phyloP scores from a whole-genome alignment of 495 filamentous ascomycete genomes.

The Evernia prunastri region DNA sequence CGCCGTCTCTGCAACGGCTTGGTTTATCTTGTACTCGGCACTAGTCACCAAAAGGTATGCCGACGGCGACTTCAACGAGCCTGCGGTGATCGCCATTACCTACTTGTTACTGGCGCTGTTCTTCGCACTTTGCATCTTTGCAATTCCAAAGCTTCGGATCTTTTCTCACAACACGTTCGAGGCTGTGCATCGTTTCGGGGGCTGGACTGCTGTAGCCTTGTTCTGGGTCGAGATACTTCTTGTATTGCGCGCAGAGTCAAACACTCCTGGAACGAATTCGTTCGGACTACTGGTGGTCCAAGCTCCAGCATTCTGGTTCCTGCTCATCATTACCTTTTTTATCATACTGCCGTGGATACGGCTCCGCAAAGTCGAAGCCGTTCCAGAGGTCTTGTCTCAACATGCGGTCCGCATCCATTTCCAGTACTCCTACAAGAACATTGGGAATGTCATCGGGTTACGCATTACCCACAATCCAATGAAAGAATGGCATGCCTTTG shows the following conservation, averaged over 20 bases:
- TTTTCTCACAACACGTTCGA: slow-evolving; percentile 50
- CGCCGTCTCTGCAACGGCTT: slow-evolving; percentile 58
- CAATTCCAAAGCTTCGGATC: slow-evolving; percentile 25
- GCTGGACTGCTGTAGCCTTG: slow-evolving; percentile 45
- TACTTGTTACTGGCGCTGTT: slow-evolving; percentile 24
- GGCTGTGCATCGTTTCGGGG: slow-evolving; percentile 49
- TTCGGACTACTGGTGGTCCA: slow-evolving; percentile 41
- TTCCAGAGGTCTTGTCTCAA: slow-evolving; percentile 55
- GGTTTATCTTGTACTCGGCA: slow-evolving; percentile 58
- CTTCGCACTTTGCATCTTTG: slow-evolving; percentile 27
- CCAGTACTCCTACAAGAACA: slow-evolving; percentile 40
- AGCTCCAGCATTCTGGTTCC: slow-evolving; percentile 63
- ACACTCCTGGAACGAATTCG: slow-evolving; percentile 26
- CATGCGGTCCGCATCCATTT: slow-evolving; percentile 67
- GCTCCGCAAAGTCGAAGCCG: slow-evolving; percentile 50
- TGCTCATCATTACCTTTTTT: slow-evolving; percentile 51
- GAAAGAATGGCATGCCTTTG: slow-evolving; percentile 77
- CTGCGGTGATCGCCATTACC: slow-evolving; percentile 24
- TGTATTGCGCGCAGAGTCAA: slow-evolving; percentile 29
- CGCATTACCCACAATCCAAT: slow-evolving; percentile 51
- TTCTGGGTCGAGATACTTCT: slow-evolving; percentile 30
- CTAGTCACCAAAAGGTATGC: slow-evolving; percentile 43
- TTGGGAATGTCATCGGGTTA: slow-evolving; percentile 39
- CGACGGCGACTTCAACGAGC: slow-evolving; percentile 18
- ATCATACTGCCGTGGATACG: slow-evolving; percentile 64